Percentiles rank a stretch among this genome's conserved stretches.
These are phyloP conservation scores for Oldenlandia corymbosa DNA, from an alignment of 257 asterid species.

Conservation along the genomic window DNA sequence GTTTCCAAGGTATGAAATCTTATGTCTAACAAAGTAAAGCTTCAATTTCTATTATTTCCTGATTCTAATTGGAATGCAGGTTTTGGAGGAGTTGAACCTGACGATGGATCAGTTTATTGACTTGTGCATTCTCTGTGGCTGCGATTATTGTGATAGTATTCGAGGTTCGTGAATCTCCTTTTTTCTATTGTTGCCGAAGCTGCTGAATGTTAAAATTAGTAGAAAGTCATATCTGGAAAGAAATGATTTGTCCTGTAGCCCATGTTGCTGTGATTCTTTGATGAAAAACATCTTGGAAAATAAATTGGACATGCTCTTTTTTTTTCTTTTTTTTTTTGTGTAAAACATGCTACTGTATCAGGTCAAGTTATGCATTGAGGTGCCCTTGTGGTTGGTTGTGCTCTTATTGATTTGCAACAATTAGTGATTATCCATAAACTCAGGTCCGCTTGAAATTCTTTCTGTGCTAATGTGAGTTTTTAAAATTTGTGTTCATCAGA, in stretches of 20 bases:
- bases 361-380: neutral
- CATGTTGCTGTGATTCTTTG: neutral
- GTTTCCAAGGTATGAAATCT: conserved; percentile 61
- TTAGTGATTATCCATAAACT: neutral
- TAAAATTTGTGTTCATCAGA: no score
- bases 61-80: conserved; percentile 36
- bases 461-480: no score
- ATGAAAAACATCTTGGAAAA: neutral
- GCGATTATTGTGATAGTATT: conserved; percentile 96
- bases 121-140: conserved; percentile 93
- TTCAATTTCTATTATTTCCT: conserved; percentile 16
- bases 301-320: neutral
- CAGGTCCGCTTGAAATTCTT: neutral
- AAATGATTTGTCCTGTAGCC: neutral
- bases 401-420: neutral
- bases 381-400: neutral
- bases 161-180: conserved; percentile 47
- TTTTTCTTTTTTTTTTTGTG: neutral
- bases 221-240: neutral
- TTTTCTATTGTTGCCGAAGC: conserved; percentile 4
- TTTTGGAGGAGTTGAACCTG: conserved; percentile 77
- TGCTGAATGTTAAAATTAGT: neutral
- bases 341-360: neutral
- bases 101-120: conserved; percentile 98
- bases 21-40: conserved; percentile 1